phyloP scores from a whole-genome alignment of 2,329 filamentous ascomycete species.

The Talaromyces piceae region DNA sequence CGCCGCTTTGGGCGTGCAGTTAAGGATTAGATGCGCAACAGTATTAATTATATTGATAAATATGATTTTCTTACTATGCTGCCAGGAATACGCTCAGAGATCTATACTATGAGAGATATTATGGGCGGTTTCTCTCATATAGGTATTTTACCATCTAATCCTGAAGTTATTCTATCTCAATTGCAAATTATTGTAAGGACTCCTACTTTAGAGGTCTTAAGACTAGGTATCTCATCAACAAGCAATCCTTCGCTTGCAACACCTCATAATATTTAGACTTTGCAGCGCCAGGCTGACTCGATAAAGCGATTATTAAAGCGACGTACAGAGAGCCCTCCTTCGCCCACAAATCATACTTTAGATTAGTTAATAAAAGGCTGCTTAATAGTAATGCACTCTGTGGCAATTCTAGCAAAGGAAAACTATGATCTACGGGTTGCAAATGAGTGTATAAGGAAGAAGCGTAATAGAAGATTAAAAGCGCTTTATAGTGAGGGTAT shows the following conservation, averaged over 20 bases:
- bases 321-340: not conserved
- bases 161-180: constrained; percentile 1
- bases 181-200: not conserved
- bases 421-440: constrained; percentile 1
- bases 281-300: not conserved
- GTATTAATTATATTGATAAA: no score
- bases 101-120: not conserved
- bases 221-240: not conserved
- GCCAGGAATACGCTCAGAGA: no score
- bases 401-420: not conserved
- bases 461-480: not conserved
- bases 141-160: not conserved
- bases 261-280: not conserved
- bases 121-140: not conserved
- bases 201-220: not conserved
- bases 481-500: constrained; percentile 1
- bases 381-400: not conserved
- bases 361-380: not conserved
- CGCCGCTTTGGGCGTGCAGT: no score
- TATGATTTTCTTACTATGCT: no score
- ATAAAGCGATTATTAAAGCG: not conserved
- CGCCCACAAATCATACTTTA: not conserved
- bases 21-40: no score
- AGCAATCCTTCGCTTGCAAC: not conserved
- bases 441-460: not conserved